These are phyloP conservation scores for Endocalyx cinctus DNA, from an alignment of 2,329 filamentous ascomycete species.

Conservation along the genomic window DNA sequence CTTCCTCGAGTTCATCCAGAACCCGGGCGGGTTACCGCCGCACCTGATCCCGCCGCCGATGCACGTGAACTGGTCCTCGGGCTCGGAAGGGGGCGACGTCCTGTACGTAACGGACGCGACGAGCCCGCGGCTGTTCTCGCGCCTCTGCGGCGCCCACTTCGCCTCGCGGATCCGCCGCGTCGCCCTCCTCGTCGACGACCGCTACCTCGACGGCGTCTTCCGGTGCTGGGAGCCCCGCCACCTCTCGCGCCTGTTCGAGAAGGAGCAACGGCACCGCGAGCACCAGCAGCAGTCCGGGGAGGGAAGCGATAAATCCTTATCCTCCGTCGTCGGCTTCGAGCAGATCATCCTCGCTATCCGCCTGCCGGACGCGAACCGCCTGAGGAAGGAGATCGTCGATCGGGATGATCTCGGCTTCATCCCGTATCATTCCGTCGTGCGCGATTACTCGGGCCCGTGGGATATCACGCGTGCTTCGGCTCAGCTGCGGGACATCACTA, in stretches of 20 bases:
- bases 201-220: slow-evolving; percentile 8
- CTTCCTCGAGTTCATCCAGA: slow-evolving; percentile 5
- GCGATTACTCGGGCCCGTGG: slow-evolving; percentile 4
- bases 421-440: slow-evolving; percentile 6
- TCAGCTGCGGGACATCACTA: slow-evolving; percentile 9
- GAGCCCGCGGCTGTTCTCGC: slow-evolving; percentile 8
- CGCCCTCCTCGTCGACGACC: slow-evolving; percentile 11
- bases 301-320: slow-evolving; percentile 9
- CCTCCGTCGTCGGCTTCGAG: slow-evolving; percentile 3
- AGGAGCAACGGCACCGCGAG: too few relatives aligned
- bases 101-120: slow-evolving; percentile 10
- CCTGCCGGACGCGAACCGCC: slow-evolving; percentile 2
- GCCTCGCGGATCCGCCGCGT: slow-evolving; percentile 9
- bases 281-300: too few relatives aligned
- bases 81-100: slow-evolving; percentile 9
- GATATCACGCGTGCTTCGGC: slow-evolving; percentile 11
- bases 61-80: slow-evolving; percentile 14
- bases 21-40: slow-evolving; percentile 3
- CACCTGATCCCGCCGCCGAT: slow-evolving; percentile 4
- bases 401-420: slow-evolving; percentile 12
- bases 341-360: slow-evolving; percentile 11
- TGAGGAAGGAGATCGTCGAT: background rate
- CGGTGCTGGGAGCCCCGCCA: too few relatives aligned
- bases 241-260: too few relatives aligned
- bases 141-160: slow-evolving; percentile 8